Conservation (phyloP, 176 grass and related monocot genomes). For the Raddia distichophylla region DNA sequence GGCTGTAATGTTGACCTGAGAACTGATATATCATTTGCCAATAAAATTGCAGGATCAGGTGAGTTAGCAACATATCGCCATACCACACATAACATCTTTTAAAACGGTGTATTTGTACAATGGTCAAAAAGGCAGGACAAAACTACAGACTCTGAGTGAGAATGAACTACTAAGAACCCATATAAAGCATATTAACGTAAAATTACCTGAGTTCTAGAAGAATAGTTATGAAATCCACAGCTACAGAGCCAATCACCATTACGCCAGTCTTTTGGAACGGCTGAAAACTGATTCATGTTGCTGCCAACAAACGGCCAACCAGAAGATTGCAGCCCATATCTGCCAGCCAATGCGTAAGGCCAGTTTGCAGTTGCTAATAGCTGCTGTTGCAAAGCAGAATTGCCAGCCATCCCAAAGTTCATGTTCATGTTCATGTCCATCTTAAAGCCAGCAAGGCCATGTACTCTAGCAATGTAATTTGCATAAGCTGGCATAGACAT, state of each 20-base stretch:
- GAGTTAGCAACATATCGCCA: neutral
- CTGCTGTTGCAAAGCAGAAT: conserved; percentile 70
- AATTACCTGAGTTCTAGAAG: conserved; percentile 84
- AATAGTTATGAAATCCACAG: conserved; percentile 98
- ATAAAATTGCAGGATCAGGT: neutral
- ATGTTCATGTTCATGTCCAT: conserved; percentile 78
- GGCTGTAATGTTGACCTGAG: conserved; percentile 12
- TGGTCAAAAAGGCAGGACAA: neutral
- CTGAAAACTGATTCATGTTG: conserved; percentile 53
- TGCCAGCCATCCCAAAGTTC: conserved; percentile 59
- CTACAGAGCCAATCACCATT: conserved; percentile 93
- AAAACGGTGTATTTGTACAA: neutral
- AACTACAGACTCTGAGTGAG: neutral
- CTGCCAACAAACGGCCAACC: conserved; percentile 49
- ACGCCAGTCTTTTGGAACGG: conserved; percentile 79
- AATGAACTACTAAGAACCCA: neutral
- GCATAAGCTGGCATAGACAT: conserved; percentile 71
- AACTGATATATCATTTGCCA: neutral
- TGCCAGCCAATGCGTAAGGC: conserved; percentile 50
- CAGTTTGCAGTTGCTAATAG: conserved; percentile 65
- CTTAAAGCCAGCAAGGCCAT: conserved; percentile 64
- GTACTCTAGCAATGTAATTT: conserved; percentile 65
- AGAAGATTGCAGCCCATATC: conserved; percentile 70
- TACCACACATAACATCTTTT: neutral
- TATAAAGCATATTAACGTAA: conserved; percentile 13